Evolutionary conservation across 495 filamentous ascomycete genomes (phyloP).

Genomic region (Evernia prunastri): DNA sequence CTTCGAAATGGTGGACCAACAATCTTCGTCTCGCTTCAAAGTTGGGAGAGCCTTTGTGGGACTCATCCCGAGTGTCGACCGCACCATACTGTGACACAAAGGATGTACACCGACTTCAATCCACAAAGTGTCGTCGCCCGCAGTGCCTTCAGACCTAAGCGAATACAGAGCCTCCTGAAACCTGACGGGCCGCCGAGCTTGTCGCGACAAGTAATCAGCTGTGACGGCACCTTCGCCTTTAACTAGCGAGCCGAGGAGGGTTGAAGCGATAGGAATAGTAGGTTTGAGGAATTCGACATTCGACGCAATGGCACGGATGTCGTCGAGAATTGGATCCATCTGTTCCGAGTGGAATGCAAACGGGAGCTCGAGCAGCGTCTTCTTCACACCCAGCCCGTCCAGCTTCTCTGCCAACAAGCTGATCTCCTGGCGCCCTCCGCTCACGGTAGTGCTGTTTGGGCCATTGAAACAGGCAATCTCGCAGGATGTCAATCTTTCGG

Average conservation of each 20-base stretch:
- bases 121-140: constrained; percentile 22
- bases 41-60: constrained; percentile 18
- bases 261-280: constrained; percentile 61
- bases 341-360: constrained; percentile 71
- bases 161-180: constrained; percentile 23
- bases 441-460: constrained; percentile 32
- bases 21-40: constrained; percentile 34
- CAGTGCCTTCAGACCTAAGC: constrained; percentile 7
- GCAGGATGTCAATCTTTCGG: constrained; percentile 10
- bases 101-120: constrained; percentile 26
- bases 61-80: constrained; percentile 41
- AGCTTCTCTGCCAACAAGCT: constrained; percentile 18
- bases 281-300: constrained; percentile 53
- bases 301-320: constrained; percentile 51
- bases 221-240: constrained; percentile 15
- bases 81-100: constrained; percentile 28
- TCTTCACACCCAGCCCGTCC: constrained; percentile 21
- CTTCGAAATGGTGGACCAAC: constrained; percentile 40
- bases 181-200: constrained; percentile 22
- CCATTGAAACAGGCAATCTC: constrained; percentile 37
- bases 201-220: constrained; percentile 20
- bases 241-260: constrained; percentile 38
- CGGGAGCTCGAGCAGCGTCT: constrained; percentile 32
- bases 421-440: constrained; percentile 28
- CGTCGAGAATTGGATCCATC: constrained; percentile 60